Evolutionary conservation across 805 yeast genomes (phyloP), one percentile per base, ranked within the genome.

Genomic region (Yamadazyma akitaensis): DNA sequence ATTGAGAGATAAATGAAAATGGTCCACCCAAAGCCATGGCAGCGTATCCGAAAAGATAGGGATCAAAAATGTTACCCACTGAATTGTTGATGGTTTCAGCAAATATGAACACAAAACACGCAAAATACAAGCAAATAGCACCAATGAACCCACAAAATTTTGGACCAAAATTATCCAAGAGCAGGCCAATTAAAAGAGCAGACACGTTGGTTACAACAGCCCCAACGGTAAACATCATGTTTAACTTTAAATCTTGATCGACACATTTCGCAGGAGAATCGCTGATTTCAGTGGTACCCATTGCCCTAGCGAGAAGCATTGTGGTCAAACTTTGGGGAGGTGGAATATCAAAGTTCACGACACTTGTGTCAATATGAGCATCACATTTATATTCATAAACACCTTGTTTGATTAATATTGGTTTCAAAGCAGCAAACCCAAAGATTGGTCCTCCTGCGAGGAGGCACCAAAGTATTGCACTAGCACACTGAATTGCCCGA

Each of bases 341-440:
- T 30, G 47, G 46, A 42, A 49, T 38, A 1, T 31, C 44, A 21
- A 37, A 42, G 11, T 40, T 41, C 19, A 51, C 34, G 6, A 6
- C 17, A 10, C n/a, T 9, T 1, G 51, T 37, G 33, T 46, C 47
- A n/a, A 47, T 44, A 7, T 48, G 32, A 25, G 44, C 37, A 33
- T 62, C 62, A 61, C 83, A 78, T 1, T 58, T 54, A 17, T 61
- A 55, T 49, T 70, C 74, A 53, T 79, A 79, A 42, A 79, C 63
- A 12, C 72, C 73, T 54, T 79, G 79, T 44, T 61, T 68, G 38
- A 79, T 70, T 35, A 79, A 62, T 4, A 76, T 65, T 9, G 83
- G 83, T 51, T 79, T 79, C 55, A 79, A 63, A 13, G 83, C 83
- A 6, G 83, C 83, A 64, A 79, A 79, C 5, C 83, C 83, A 58